A percentile compares a stretch with the other conserved stretches of the same genome.
phyloP scores from a whole-genome alignment of 164 flowering plant genomes.

The Sextonia rubra region DNA sequence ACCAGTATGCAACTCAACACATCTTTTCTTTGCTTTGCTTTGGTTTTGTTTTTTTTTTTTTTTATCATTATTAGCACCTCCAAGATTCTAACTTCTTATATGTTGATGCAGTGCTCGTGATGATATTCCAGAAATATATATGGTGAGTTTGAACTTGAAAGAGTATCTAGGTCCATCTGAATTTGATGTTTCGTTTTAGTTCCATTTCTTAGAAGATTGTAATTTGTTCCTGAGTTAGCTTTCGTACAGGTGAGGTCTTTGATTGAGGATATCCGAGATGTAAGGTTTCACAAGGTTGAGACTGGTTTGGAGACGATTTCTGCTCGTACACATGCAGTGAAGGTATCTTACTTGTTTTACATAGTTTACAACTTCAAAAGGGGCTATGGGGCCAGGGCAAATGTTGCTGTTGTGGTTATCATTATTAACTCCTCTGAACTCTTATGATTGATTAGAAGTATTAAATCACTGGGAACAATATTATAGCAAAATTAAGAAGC shows the following conservation, averaged over 20 bases:
- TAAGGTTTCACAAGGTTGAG: slow-evolving; percentile 83
- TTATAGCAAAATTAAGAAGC: too few species aligned
- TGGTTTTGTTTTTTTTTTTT: not conserved
- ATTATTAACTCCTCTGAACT: too few species aligned
- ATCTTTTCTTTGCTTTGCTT: not conserved
- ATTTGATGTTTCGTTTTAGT: not conserved
- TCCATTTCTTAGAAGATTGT: not conserved
- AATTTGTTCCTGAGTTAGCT: not conserved
- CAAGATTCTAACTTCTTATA: slow-evolving; percentile 9
- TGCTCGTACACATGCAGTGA: slow-evolving; percentile 73
- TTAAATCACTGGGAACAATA: too few species aligned
- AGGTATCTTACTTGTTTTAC: slow-evolving; percentile 35
- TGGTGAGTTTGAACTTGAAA: slow-evolving; percentile 49
- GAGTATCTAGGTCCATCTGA: not conserved
- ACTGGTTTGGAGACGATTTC: slow-evolving; percentile 67
- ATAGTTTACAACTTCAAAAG: not conserved
- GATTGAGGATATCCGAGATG: slow-evolving; percentile 80
- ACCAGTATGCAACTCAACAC: slow-evolving; percentile 47
- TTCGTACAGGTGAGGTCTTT: slow-evolving; percentile 71
- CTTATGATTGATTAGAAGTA: too few species aligned
- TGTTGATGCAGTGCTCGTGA: slow-evolving; percentile 63
- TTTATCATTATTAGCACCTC: not conserved
- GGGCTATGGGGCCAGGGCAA: too few species aligned
- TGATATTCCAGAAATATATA: slow-evolving; percentile 78
- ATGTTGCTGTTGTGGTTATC: too few species aligned